Base-by-base conservation (phyloP, 2,329 filamentous ascomycete species). In the Fusarium circinatum region DNA sequence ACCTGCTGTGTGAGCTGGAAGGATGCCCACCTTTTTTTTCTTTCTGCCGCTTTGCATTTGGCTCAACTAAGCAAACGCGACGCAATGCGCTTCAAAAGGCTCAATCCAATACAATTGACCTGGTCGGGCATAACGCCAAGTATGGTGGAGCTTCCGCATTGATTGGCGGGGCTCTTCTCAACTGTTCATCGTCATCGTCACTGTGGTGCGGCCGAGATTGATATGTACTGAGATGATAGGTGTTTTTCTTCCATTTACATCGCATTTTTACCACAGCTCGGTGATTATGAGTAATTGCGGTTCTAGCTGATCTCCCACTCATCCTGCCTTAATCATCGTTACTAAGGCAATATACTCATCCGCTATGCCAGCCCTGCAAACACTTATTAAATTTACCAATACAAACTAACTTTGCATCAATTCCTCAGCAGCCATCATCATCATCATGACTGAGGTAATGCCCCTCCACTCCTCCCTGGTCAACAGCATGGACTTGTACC, bases 141-240 rank as follows among this genome's bases (percentile, higher is more conserved):
- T 73, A 74, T 70, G 73, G 78, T 77, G 78, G 78, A 52, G 75
- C 61, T 70, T 65, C 42, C 51, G 54, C 68, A 65, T 38, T 75
- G 73, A 76, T 78, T 78, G 78, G 78, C 71, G 77, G 74, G 71
- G 63, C 68, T 68, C 48, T 45, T 64, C 52, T 57, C 71, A 68
- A 67, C 45, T 73, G 51, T 64, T 63, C 68, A 79, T 80, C 78
- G 78, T 80, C 78, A 78, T 79, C 78, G 63, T 73, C 55, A 54
- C 71, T 65, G 34, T 51, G 72, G 49, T 73, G 65, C 72, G 64
- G 61, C 72, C 68, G 68, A 75, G 45, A 70, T 49, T 47, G 65
- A 68, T 52, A 26, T 26, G 26, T 26, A 32, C 62, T 62, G 34
- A 44, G 30, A 45, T 52, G 59, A 65, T 62, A 20, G 47, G 32